A percentile compares a stretch with the other conserved stretches of the same genome.
phyloP scores from a whole-genome alignment of 2,329 filamentous ascomycete species.

The Fusarium sp. region DNA sequence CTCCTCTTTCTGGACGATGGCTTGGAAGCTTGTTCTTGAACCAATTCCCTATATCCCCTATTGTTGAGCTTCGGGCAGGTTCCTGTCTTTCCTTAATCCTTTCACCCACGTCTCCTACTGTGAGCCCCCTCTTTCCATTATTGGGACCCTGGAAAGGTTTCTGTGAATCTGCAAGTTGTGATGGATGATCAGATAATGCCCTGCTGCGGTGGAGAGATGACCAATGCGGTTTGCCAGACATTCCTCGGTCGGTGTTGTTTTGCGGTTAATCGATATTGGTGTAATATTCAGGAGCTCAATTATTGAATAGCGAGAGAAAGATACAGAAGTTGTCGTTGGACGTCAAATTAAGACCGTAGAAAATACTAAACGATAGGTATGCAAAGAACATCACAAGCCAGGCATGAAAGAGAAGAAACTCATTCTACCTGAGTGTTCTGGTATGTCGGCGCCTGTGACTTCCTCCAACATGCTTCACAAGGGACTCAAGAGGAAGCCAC shows the following conservation, averaged over 20 bases:
- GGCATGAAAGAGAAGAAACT: neutral
- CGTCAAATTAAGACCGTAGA: neutral
- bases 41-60: slow-evolving; percentile 51
- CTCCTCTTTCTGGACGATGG: slow-evolving; percentile 61
- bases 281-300: neutral
- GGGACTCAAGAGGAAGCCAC: neutral
- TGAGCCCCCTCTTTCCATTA: slow-evolving; percentile 4
- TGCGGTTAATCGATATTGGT: neutral
- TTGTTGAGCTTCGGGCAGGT: slow-evolving; percentile 13
- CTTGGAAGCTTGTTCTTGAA: slow-evolving; percentile 61
- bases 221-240: slow-evolving; percentile 16
- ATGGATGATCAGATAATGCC: neutral
- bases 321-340: neutral
- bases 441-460: neutral
- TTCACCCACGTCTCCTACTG: slow-evolving; percentile 42
- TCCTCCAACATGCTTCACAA: neutral
- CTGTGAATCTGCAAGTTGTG: neutral
- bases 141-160: neutral
- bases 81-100: slow-evolving; percentile 53
- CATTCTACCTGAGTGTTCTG: too few relatives aligned
- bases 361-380: neutral
- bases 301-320: neutral
- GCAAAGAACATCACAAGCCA: neutral
- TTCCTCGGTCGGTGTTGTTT: neutral
- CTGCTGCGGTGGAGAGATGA: slow-evolving; percentile 7